Evolutionary conservation across 1,284 basidiomycete species (phyloP).

Genomic region (Pseudozyma sp.): DNA sequence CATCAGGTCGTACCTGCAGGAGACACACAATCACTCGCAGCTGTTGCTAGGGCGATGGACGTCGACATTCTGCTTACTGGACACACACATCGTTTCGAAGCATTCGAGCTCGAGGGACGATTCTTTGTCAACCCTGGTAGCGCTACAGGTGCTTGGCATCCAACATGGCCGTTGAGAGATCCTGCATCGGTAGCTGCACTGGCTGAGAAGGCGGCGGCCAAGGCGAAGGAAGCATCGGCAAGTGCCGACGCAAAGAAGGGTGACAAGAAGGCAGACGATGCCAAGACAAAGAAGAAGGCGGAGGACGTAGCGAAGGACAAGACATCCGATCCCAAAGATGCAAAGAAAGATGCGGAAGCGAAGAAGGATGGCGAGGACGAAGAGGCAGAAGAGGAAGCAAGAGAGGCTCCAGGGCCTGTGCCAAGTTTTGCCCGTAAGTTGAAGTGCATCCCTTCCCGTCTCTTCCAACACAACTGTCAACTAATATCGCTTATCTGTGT

Average conservation of each 20-base stretch:
- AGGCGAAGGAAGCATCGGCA: conserved; percentile 22
- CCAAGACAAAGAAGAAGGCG: conserved; percentile 27
- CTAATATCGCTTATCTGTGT: neutral
- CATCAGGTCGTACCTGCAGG: conserved; percentile 94
- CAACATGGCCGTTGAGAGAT: conserved; percentile 71
- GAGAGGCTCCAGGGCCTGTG: conserved; percentile 46
- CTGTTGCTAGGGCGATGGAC: conserved; percentile 90
- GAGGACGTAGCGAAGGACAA: conserved; percentile 31
- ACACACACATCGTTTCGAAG: conserved; percentile 96
- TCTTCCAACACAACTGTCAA: neutral
- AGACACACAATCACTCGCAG: conserved; percentile 86
- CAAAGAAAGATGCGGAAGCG: conserved; percentile 9
- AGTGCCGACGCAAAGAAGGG: conserved; percentile 19
- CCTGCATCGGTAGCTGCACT: conserved; percentile 29
- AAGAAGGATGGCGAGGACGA: conserved; percentile 9
- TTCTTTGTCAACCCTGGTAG: conserved; percentile 98
- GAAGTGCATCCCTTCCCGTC: neutral
- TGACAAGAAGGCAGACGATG: conserved; percentile 28
- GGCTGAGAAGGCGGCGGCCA: conserved; percentile 24
- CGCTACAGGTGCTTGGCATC: conserved; percentile 88
- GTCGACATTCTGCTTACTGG: conserved; percentile 95
- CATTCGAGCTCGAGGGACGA: conserved; percentile 86
- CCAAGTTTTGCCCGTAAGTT: conserved; percentile 62
- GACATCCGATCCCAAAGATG: conserved; percentile 27
- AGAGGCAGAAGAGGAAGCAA: conserved; percentile 35